Conservation (phyloP, 2,329 filamentous ascomycete genomes). For the Albophoma yamanashiensis region DNA sequence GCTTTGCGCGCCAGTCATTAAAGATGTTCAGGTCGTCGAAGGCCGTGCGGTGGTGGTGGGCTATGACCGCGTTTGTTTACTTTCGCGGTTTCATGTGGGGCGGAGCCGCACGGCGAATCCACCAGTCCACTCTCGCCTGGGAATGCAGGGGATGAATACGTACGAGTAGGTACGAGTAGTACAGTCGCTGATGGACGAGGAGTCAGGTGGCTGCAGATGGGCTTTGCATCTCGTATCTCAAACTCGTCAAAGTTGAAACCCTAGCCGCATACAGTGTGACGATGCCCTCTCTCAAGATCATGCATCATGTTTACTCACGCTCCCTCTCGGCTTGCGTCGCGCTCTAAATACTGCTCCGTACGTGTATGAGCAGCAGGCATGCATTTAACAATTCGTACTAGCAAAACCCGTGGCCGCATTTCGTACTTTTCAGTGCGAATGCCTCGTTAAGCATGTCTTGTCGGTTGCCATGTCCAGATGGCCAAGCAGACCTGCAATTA, state of each 20-base stretch:
- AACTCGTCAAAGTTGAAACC: neutral
- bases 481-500: neutral
- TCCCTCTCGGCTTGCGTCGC: too few species aligned
- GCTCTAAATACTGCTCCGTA: too few species aligned
- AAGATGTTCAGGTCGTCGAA: neutral
- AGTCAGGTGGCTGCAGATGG: neutral
- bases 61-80: conserved; percentile 20
- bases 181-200: neutral
- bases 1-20: neutral
- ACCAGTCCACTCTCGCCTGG: neutral
- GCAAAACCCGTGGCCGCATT: neutral
- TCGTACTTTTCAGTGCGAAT: neutral
- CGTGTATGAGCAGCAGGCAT: too few species aligned
- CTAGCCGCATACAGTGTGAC: neutral
- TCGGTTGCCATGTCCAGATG: neutral
- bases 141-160: neutral
- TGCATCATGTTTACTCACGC: too few species aligned
- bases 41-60: neutral
- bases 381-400: neutral
- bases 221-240: neutral
- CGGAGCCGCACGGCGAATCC: neutral
- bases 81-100: conserved; percentile 8
- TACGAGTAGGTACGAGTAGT: too few species aligned
- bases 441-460: neutral
- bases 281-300: too few species aligned